Percentiles rank a stretch among this genome's conserved stretches.
Evolutionary conservation across 805 yeast species (phyloP).

Genomic region (Isabelozyma gotoi): DNA sequence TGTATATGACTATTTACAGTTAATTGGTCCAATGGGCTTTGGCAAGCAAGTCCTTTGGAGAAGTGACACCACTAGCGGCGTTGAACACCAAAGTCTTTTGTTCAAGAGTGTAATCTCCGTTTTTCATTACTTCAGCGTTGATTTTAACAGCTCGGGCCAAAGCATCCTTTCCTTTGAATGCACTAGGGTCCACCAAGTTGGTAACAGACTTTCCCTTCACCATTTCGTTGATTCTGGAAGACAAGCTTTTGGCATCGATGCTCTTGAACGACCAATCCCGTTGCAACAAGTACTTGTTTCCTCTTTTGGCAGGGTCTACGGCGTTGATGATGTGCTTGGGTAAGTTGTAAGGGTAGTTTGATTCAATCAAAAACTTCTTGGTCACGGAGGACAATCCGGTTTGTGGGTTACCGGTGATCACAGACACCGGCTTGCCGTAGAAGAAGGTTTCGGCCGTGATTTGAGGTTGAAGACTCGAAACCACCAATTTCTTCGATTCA

Average conservation of each 20-base stretch:
- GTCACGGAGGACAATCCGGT: slow-evolving; percentile 25
- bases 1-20: not conserved
- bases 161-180: slow-evolving; percentile 6
- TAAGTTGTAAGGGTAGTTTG: slow-evolving; percentile 41
- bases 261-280: slow-evolving; percentile 23
- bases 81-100: slow-evolving; percentile 31
- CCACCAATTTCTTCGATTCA: slow-evolving; percentile 4
- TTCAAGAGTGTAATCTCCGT: slow-evolving; percentile 23
- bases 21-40: slow-evolving; percentile 24
- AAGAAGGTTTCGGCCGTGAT: slow-evolving; percentile 30
- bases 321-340: slow-evolving; percentile 32
- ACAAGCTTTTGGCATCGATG: slow-evolving; percentile 18
- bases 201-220: slow-evolving; percentile 31
- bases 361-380: slow-evolving; percentile 34
- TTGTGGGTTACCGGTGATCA: not conserved
- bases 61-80: slow-evolving; percentile 26
- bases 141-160: slow-evolving; percentile 12
- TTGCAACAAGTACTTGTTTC: slow-evolving; percentile 33
- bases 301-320: slow-evolving; percentile 10
- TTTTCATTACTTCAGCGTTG: slow-evolving; percentile 24
- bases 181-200: slow-evolving; percentile 7
- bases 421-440: slow-evolving; percentile 35
- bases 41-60: slow-evolving; percentile 24
- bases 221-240: slow-evolving; percentile 24
- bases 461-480: slow-evolving; percentile 15